phyloP scores from a whole-genome alignment of 768 basidiomycete species.

The Mycena amicta region DNA sequence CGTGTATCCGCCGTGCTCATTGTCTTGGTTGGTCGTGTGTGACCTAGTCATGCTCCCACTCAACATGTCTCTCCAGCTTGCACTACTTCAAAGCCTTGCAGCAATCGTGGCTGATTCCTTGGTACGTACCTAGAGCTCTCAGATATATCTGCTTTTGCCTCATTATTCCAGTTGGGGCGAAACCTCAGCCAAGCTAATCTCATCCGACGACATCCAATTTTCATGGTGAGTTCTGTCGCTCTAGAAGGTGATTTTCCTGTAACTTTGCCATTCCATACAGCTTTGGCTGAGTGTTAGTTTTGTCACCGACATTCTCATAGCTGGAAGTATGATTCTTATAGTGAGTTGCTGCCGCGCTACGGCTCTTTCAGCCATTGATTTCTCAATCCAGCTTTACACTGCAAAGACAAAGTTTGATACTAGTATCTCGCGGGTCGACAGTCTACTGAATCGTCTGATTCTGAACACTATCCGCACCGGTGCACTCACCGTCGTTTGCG shows the following conservation, averaged over 20 bases:
- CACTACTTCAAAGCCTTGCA: too few species aligned
- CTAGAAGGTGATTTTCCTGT: not conserved
- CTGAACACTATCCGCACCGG: constrained; percentile 4
- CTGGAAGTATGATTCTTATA: constrained; percentile 5
- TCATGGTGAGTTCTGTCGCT: not conserved
- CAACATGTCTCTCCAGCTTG: too few species aligned
- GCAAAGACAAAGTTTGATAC: not conserved
- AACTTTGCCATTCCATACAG: not conserved
- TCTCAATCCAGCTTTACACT: constrained; percentile 3
- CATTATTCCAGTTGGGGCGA: not conserved
- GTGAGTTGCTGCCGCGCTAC: not conserved
- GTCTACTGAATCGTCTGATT: constrained; percentile 1
- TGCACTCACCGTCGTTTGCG: constrained; percentile 2
- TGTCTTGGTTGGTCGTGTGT: too few species aligned
- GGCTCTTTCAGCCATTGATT: too few species aligned
- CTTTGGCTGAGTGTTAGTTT: constrained; percentile 9
- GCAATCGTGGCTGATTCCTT: not conserved
- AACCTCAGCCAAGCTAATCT: constrained; percentile 2
- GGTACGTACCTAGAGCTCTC: not conserved
- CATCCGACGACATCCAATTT: constrained; percentile 3
- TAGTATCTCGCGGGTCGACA: not conserved
- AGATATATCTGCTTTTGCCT: too few species aligned
- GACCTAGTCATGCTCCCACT: too few species aligned
- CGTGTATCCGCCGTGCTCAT: not conserved
- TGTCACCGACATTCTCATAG: constrained; percentile 4